Base-by-base conservation (phyloP, 345 rosid species). In the Leavenworthia alabamica region DNA sequence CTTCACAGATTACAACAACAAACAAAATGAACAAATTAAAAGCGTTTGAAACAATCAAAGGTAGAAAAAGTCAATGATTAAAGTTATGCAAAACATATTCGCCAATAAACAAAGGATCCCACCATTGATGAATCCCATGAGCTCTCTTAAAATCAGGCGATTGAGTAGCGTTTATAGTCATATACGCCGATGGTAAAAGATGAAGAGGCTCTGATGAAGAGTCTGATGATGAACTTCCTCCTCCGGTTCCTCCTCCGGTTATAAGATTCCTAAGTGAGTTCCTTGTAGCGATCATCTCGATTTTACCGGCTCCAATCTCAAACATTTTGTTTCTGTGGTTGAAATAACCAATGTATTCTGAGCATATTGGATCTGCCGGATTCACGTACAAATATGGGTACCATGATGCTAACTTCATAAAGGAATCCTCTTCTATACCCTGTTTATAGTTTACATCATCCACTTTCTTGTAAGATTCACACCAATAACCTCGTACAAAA, bases 101-200 rank as follows among this genome's bases (percentile, higher is more conserved):
- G 59, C 74, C 78, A 36, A 20, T 5, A 73, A 79, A 68, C 58
- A 52, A 54, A 6, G 82, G 84, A 75, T 77, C 77, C 90, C 90
- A 86, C 94, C 84, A 86, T 49, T 82, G 88, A 65, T 83, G 88
- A 69, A 86, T 79, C 60, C 84, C 88, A 37, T 86, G 94, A 42
- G 84, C 81, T 77, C 77, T 78, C 64, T 64, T 74, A 15, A 83
- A 82, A 71, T 75, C 70, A 1, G 63, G 78, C 5, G 72, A 62
- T 3, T 73, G 68, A 32, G 46, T 37, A 42, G 68, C 14, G 71
- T 82, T 83, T 29, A 77, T 67, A 0, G 70, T 77, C 68, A 83
- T 46, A 56, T 63, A 56, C 11, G 86, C 93, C 0, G 86, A 83
- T 48, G 93, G 93, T 61, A 83, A 71, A 28, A 86, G 75, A 63